Base-by-base conservation (phyloP, 1,284 basidiomycete species). In the Ceratobasidium sp. region DNA sequence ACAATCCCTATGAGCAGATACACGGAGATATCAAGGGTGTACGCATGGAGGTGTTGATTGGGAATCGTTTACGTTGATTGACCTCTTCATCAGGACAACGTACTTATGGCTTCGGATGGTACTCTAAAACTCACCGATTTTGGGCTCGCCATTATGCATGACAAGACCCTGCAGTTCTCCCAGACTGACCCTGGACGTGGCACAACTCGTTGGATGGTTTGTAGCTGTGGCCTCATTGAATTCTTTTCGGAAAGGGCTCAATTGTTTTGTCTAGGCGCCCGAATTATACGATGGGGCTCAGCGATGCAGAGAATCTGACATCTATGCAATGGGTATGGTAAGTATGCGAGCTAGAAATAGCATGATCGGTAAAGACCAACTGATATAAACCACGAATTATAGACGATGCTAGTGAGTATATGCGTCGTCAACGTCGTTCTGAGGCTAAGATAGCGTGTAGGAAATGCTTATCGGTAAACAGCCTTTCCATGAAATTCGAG, bases 301-400 rank as follows among this genome's bases (percentile, higher is more conserved):
- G 12, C 23, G 26, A 12, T 28, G 44, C 6, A 68, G 13, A 7
- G 46, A 67, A 18, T 18, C 44, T 2, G 64, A 67, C n/a, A 67
- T 67, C 4, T 67, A 67, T 67, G 64, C 64, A 7, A n/a, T 68
- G 13, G 66, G 66, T 6, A 68, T 68, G 66, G 72, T 76, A 44
- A 15, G 72, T 13, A 33, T 33, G 10, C 20, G 4, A 9, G 10
- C 44, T 12, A 18, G 15, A 42, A 26, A 18, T 20, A 9, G 12
- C 28, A 13, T 28, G 42, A 46, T 39, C 20, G 10, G 26, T 58
- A 18, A 26, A 61, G 26, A 23, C 39, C 33, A 5, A 15, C 5
- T 9, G 15, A 15, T 53, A n/a, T 53, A 15, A 18, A 18, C 18
- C n/a, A 20, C 51, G n/a, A 6, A 53, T 53, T 53, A 18, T 39